Evolutionary conservation across 441 rosid genomes (phyloP).

Genomic region (Euphorbia schlechtendalii): DNA sequence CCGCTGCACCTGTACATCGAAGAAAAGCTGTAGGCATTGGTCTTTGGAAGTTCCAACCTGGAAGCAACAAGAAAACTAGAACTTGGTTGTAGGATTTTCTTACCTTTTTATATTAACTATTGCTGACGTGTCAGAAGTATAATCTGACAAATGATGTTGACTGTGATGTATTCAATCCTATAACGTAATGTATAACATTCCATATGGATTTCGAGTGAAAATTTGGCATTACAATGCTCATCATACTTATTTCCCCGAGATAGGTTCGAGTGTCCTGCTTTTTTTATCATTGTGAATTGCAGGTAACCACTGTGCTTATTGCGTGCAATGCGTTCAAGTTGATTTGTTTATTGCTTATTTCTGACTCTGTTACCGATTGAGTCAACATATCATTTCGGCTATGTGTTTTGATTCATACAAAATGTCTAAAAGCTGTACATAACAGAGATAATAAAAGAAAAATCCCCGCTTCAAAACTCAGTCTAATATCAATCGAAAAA

Average conservation of each 20-base stretch:
- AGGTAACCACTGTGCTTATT: too few relatives aligned
- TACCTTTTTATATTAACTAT: too few relatives aligned
- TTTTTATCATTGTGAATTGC: too few relatives aligned
- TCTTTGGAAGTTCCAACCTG: neutral
- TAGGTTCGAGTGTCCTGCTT: neutral
- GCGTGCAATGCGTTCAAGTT: too few relatives aligned
- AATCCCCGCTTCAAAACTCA: neutral
- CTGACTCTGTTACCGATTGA: too few relatives aligned
- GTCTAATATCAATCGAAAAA: too few relatives aligned
- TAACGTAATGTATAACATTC: neutral
- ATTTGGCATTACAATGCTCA: neutral
- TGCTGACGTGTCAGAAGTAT: too few relatives aligned
- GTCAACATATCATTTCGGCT: too few relatives aligned
- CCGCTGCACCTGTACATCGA: neutral
- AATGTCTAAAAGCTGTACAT: too few relatives aligned
- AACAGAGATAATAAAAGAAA: neutral
- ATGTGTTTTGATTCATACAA: too few relatives aligned
- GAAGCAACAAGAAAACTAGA: neutral
- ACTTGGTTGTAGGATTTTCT: too few relatives aligned
- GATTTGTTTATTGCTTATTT: too few relatives aligned
- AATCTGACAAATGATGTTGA: neutral
- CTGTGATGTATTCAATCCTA: neutral
- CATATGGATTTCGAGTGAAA: neutral
- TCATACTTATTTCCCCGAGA: neutral
- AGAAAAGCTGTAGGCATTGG: neutral